Conservation (phyloP, 352 stramenopile genomes). For the Pythium brassicae region DNA sequence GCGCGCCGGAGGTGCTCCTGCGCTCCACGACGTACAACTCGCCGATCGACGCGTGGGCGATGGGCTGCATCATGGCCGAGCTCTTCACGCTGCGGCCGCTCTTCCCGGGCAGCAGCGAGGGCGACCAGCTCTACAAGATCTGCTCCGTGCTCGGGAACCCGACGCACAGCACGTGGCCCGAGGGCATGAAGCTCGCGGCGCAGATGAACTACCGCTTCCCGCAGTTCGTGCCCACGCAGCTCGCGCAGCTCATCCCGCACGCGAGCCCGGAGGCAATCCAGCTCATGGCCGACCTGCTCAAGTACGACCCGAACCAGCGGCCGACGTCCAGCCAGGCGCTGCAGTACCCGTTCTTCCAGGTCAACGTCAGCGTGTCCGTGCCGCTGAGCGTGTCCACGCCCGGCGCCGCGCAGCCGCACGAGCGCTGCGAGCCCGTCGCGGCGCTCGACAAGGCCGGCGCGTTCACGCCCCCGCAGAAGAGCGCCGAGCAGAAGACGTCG, state of each 20-base stretch:
- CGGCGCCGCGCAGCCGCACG: conserved; percentile 37
- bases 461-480: conserved; percentile 66
- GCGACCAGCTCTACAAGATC: conserved; percentile 98
- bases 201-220: conserved; percentile 96
- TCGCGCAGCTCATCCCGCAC: conserved; percentile 89
- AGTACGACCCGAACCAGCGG: conserved; percentile 92
- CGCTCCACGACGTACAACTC: conserved; percentile 94
- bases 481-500: conserved; percentile 26
- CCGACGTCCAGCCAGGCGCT: conserved; percentile 92
- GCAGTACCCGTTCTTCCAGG: conserved; percentile 95
- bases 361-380: conserved; percentile 71
- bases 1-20: conserved; percentile 96
- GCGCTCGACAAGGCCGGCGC: conserved; percentile 28
- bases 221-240: conserved; percentile 89
- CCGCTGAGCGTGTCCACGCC: conserved; percentile 70
- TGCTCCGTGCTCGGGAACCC: conserved; percentile 94
- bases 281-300: conserved; percentile 91
- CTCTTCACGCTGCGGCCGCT: conserved; percentile 94
- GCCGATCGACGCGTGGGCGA: conserved; percentile 97
- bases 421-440: conserved; percentile 24
- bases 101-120: conserved; percentile 96
- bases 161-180: conserved; percentile 87
- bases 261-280: conserved; percentile 88
- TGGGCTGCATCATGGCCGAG: conserved; percentile 98
- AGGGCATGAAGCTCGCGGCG: conserved; percentile 93